Evolutionary conservation across 2,329 filamentous ascomycete genomes (phyloP).

Genomic region (Clathrospora elynae): DNA sequence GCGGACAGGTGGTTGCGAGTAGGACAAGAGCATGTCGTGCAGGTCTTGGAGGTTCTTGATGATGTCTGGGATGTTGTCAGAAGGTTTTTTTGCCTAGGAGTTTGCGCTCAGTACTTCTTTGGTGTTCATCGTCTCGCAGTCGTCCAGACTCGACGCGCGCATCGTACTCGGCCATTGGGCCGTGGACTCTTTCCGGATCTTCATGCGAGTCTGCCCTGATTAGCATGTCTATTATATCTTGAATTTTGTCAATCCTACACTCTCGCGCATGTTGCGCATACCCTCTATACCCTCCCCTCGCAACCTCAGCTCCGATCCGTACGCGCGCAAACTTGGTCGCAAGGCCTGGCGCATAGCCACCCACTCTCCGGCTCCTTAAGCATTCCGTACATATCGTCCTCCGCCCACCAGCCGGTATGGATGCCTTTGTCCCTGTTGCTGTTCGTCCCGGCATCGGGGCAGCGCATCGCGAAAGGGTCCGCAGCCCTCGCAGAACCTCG

Average conservation of each 20-base stretch:
- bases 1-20: constrained; percentile 73
- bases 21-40: constrained; percentile 78
- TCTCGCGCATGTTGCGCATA: constrained; percentile 37
- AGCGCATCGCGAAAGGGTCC: constrained; percentile 34
- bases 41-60: constrained; percentile 88
- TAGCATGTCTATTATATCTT: constrained; percentile 2
- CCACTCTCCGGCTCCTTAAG: constrained; percentile 18
- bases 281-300: constrained; percentile 26
- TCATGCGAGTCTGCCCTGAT: constrained; percentile 20
- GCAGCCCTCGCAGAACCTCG: constrained; percentile 36
- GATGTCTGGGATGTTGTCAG: constrained; percentile 63
- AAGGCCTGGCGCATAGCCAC: constrained; percentile 12
- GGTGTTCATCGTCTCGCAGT: constrained; percentile 86
- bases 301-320: constrained; percentile 7
- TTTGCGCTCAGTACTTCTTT: constrained; percentile 69
- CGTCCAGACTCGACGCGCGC: constrained; percentile 73
- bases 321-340: constrained; percentile 9
- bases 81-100: not conserved
- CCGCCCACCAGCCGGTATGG: constrained; percentile 5
- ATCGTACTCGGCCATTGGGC: constrained; percentile 89
- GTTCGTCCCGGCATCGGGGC: constrained; percentile 22
- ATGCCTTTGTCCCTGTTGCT: constrained; percentile 5
- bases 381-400: constrained; percentile 40
- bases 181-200: constrained; percentile 45
- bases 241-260: constrained; percentile 18